These are phyloP conservation scores for Magnaporthales sp. DNA, from an alignment of 2,329 filamentous ascomycete genomes.

Conservation along the genomic window DNA sequence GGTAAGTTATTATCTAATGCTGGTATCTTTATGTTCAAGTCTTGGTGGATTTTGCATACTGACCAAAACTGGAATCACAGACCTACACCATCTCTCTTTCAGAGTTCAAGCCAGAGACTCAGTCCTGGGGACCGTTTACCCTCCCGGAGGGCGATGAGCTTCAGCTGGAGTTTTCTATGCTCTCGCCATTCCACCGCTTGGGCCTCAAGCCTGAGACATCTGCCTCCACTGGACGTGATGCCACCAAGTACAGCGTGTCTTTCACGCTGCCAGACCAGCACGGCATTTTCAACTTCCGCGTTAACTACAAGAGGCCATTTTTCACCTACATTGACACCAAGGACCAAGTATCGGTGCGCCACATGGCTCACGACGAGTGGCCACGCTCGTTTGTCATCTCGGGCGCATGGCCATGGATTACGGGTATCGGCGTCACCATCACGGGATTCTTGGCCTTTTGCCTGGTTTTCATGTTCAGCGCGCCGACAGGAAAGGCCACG, in stretches of 20 bases:
- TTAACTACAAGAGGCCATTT: slow-evolving; percentile 97
- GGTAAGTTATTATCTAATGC: slow-evolving; percentile 47
- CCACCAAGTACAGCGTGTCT: slow-evolving; percentile 62
- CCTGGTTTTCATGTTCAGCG: slow-evolving; percentile 73
- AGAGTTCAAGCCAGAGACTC: slow-evolving; percentile 57
- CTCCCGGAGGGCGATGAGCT: slow-evolving; percentile 62
- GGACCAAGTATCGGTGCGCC: slow-evolving; percentile 84
- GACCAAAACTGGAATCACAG: slow-evolving; percentile 29
- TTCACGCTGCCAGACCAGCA: slow-evolving; percentile 93
- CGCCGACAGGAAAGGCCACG: slow-evolving; percentile 28
- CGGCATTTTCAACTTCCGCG: slow-evolving; percentile 96
- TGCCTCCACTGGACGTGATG: slow-evolving; percentile 47
- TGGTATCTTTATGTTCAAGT: not conserved
- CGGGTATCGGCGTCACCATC: slow-evolving; percentile 77
- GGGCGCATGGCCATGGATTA: slow-evolving; percentile 90
- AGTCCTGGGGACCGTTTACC: slow-evolving; percentile 66
- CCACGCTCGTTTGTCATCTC: slow-evolving; percentile 83
- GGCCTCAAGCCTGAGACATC: slow-evolving; percentile 45
- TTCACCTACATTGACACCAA: slow-evolving; percentile 87
- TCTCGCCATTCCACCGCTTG: slow-evolving; percentile 92
- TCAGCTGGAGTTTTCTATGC: slow-evolving; percentile 97
- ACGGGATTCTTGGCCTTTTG: slow-evolving; percentile 80
- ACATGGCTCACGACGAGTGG: slow-evolving; percentile 97
- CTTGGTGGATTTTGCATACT: not conserved
- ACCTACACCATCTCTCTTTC: slow-evolving; percentile 83